Evolutionary conservation across 176 grass and related monocot species (phyloP).

Genomic region (Eragrostis nindensis): DNA sequence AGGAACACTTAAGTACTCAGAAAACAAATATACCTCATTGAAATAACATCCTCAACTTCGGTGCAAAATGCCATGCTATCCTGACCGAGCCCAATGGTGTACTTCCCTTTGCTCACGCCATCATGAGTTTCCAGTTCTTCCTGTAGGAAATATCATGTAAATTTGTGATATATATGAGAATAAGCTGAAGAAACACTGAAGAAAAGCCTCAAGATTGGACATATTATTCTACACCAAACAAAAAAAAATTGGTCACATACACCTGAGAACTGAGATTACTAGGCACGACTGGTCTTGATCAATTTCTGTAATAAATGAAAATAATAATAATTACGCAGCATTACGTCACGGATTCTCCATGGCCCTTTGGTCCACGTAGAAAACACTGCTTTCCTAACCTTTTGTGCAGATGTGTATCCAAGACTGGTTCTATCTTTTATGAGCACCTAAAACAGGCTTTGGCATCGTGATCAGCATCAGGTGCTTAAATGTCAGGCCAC

Average conservation of each 20-base stretch:
- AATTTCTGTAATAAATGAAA: not conserved
- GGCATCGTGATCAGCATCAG: not conserved
- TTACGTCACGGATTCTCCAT: not conserved
- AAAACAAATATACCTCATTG: constrained; percentile 70
- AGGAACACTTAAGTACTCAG: not conserved
- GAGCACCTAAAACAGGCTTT: not conserved
- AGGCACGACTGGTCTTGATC: not conserved
- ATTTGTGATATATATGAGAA: not conserved
- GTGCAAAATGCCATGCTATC: constrained; percentile 96
- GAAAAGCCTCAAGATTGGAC: not conserved
- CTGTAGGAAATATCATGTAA: constrained; percentile 42
- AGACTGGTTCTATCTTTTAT: too few species aligned
- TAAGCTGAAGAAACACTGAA: not conserved
- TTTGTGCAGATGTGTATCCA: too few species aligned
- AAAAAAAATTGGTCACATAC: too few species aligned
- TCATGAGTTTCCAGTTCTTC: constrained; percentile 87
- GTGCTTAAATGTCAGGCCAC: constrained; percentile 1
- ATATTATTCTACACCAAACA: not conserved
- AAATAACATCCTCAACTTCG: constrained; percentile 95
- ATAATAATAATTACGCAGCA: not conserved
- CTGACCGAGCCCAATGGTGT: constrained; percentile 94
- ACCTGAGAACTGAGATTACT: not conserved
- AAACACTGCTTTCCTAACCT: not conserved
- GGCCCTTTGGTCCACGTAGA: not conserved
- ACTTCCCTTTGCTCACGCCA: constrained; percentile 92